Evolutionary conservation across 2,329 filamentous ascomycete species (phyloP), one percentile per base, ranked within the genome.

Genomic region (Diaporthe aspalathi): DNA sequence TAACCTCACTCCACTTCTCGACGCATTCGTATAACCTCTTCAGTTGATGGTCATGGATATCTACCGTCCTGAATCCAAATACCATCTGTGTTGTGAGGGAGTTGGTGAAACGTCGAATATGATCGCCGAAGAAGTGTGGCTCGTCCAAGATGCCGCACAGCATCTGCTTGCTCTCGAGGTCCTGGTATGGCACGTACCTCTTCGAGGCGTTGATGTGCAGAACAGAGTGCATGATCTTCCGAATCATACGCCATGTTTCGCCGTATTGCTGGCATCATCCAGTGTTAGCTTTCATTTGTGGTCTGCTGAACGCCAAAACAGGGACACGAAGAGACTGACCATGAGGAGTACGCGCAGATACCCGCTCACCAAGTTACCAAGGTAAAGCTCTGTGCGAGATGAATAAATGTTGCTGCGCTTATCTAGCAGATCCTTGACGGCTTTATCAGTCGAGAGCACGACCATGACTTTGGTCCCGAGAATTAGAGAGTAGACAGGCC

Each of bases 101-200:
- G 60, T 83, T 84, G 2, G 84, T 82, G 72, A 86, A 88, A 38
- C 85, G 80, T 14, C 84, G 76, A 17, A 87, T 80, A 63, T 86
- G 83, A 14, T 84, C 76, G 5, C 82, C 67, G 54, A 85, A 85
- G 1, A 80, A 71, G 1, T 82, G 74, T 0, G 86, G 86, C 8
- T 77, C 72, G 0, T 84, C 81, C 4, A 89, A 74, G 22, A 90
- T 77, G 8, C 85, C 84, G 54, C 72, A 80, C 24, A 88, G 78
- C 86, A 90, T 86, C 63, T 85, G 83, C 74, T 85, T 87, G 76
- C 85, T 87, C 76, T 90, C 87, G 3, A 89, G 80, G 60, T 85
- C 82, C 73, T 89, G 87, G 73, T 89, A 89, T 2, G 85, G 82
- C 2, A 89, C 81, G 70, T 90, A 90, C 11, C 79, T 78, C 67